These are phyloP conservation scores for Trichoderma polysporum DNA, from an alignment of 2,329 filamentous ascomycete species.

Conservation along the genomic window DNA sequence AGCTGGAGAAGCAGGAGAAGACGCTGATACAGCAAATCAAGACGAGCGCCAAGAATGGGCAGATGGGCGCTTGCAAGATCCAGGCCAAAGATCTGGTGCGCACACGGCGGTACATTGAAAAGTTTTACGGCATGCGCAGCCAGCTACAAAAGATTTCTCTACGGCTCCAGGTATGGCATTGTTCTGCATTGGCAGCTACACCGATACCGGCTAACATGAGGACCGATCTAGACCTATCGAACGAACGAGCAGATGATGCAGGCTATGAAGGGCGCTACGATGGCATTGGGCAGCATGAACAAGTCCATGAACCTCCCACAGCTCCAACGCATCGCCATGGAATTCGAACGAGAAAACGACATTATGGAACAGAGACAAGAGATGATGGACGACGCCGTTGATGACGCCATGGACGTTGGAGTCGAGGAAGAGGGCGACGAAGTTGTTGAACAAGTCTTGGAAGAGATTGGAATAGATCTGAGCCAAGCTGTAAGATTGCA, in stretches of 20 bases:
- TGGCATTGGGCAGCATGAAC: slow-evolving; percentile 94
- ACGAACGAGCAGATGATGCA: slow-evolving; percentile 99
- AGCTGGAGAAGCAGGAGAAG: slow-evolving; percentile 98
- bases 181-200: not conserved
- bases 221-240: slow-evolving; percentile 72
- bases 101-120: slow-evolving; percentile 91
- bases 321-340: slow-evolving; percentile 95
- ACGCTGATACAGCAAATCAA: slow-evolving; percentile 95
- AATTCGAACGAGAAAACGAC: slow-evolving; percentile 98
- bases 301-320: slow-evolving; percentile 95
- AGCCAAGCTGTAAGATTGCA: slow-evolving; percentile 71
- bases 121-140: slow-evolving; percentile 98
- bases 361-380: slow-evolving; percentile 99
- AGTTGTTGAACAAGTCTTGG: slow-evolving; percentile 91
- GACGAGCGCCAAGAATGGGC: slow-evolving; percentile 95
- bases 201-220: slow-evolving; percentile 20
- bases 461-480: slow-evolving; percentile 94
- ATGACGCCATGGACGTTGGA: slow-evolving; percentile 87
- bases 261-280: slow-evolving; percentile 97
- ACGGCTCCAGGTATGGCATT: slow-evolving; percentile 72
- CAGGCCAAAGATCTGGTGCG: slow-evolving; percentile 96
- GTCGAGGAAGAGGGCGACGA: slow-evolving; percentile 96
- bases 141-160: slow-evolving; percentile 95
- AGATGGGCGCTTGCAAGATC: slow-evolving; percentile 98
- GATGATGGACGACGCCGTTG: slow-evolving; percentile 99